These are phyloP conservation scores for Diaporthe citri DNA, from an alignment of 2,329 filamentous ascomycete genomes.

Conservation along the genomic window DNA sequence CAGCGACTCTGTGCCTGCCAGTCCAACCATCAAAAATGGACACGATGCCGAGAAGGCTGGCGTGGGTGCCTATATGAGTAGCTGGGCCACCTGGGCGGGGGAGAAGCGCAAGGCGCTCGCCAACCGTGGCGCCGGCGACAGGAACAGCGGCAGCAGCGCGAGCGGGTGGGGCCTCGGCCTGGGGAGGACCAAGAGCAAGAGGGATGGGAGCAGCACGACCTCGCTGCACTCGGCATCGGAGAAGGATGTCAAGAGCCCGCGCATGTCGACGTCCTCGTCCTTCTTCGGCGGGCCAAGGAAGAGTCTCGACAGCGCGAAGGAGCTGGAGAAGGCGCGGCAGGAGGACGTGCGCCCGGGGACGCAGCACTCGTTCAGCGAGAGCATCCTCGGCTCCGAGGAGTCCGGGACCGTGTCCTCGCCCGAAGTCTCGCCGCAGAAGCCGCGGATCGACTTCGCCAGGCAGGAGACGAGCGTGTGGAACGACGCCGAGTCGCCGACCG, in stretches of 20 bases:
- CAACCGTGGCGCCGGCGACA: slow-evolving; percentile 45
- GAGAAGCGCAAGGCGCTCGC: slow-evolving; percentile 78
- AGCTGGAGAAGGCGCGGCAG: not conserved
- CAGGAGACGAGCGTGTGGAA: slow-evolving; percentile 40
- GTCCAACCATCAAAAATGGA: slow-evolving; percentile 53
- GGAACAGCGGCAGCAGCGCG: slow-evolving; percentile 35
- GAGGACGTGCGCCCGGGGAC: slow-evolving; percentile 42
- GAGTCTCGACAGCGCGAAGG: slow-evolving; percentile 23
- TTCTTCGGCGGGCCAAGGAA: slow-evolving; percentile 34
- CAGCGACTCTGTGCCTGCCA: slow-evolving; percentile 57
- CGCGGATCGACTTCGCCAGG: slow-evolving; percentile 37
- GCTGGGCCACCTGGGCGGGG: slow-evolving; percentile 78
- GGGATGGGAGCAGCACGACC: slow-evolving; percentile 41
- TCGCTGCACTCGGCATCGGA: slow-evolving; percentile 39
- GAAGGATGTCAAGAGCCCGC: slow-evolving; percentile 40
- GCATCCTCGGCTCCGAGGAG: slow-evolving; percentile 38
- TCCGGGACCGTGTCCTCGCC: slow-evolving; percentile 35
- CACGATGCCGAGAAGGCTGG: slow-evolving; percentile 64
- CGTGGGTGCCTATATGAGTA: slow-evolving; percentile 66
- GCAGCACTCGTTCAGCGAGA: slow-evolving; percentile 42
- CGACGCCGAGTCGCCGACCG: slow-evolving; percentile 25
- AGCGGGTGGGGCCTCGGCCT: slow-evolving; percentile 53
- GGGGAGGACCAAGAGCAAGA: slow-evolving; percentile 43
- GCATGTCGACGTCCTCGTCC: slow-evolving; percentile 44
- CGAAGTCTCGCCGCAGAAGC: slow-evolving; percentile 35